Conservation (phyloP, 2,329 filamentous ascomycete species). For the Amylocarpus encephaloides region DNA sequence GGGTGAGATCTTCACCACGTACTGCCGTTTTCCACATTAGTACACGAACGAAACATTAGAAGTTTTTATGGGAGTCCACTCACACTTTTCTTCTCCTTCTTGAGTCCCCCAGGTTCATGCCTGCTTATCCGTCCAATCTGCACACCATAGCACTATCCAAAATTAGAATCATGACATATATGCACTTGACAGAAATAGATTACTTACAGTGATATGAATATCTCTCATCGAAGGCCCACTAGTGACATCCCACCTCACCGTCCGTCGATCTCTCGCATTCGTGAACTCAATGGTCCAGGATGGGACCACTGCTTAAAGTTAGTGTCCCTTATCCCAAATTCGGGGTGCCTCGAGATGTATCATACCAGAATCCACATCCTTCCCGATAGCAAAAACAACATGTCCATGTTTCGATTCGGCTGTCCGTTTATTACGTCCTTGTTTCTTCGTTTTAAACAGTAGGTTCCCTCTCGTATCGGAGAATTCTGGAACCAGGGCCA, state of each 20-base stretch:
- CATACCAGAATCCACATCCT: conserved; percentile 3
- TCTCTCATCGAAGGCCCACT: conserved; percentile 1
- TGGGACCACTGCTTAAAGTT: background rate
- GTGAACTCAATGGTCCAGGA: conserved; percentile 6
- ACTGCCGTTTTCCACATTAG: background rate
- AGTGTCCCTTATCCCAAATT: background rate
- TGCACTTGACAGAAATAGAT: background rate
- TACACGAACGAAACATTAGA: background rate
- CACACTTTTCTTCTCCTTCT: conserved; percentile 5
- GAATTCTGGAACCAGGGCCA: background rate
- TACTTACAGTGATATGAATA: conserved; percentile 5
- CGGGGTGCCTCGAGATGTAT: background rate
- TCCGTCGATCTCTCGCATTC: conserved; percentile 5
- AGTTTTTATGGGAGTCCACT: background rate
- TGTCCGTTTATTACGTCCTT: background rate
- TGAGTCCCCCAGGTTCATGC: background rate
- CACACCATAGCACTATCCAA: conserved; percentile 4
- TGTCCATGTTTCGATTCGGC: conserved; percentile 1
- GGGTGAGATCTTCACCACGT: conserved; percentile 5
- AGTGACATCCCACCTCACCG: conserved; percentile 5
- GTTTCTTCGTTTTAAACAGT: conserved; percentile 5
- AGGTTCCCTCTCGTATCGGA: conserved; percentile 3
- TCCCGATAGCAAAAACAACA: conserved; percentile 3
- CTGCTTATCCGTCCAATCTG: conserved; percentile 4
- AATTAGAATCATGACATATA: background rate